Evolutionary conservation across 352 stramenopile genomes (phyloP), one percentile per base, ranked within the genome.

Genomic region (Phytophthora cactorum): DNA sequence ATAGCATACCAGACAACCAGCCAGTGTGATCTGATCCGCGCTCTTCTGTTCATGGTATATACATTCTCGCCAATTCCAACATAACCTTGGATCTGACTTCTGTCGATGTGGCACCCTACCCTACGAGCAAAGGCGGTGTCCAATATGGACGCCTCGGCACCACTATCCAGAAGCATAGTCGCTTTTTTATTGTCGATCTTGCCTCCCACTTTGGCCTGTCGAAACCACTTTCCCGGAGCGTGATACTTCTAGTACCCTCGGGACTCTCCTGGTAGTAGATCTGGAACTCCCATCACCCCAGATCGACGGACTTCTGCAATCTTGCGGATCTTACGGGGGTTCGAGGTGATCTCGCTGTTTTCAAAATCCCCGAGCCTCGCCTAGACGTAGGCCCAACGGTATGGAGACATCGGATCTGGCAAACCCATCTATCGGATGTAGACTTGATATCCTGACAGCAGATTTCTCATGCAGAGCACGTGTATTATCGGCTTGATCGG

Each of bases 141-240:
- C 11, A 74, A 1, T 5, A 73, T 64, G 1, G 65, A 73, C 36
- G 60, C 58, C 27, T 72, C 57, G 52, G 52, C 65, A 28, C 57
- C 52, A 15, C 57, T 68, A 25, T 80, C 72, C 27, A 72, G 51
- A 5, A 77, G 32, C 6, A 74, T 12, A 22, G 29, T 53, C 0
- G 73, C 62, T 7, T 58, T 47, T 6, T 36, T 28, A 47, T 81
- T 63, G 50, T 77, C 44, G 6, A 77, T 41, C 22, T 52, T 57
- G 0, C 61, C 61, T 0, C 3, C 5, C 0, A 65, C 59, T 43
- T 78, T 76, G 8, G 62, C 66, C 38, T 81, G 59, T 10, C 57
- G 47, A n/a, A 74, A 69, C 41, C 27, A 36, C 52, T 80, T 77
- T 12, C 57, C 31, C 0, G 59, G 59, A 0, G n/a, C 17, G 22